Evolutionary conservation across 768 basidiomycete species (phyloP), one percentile per base, ranked within the genome.

Genomic region (Exidia glandulosa): DNA sequence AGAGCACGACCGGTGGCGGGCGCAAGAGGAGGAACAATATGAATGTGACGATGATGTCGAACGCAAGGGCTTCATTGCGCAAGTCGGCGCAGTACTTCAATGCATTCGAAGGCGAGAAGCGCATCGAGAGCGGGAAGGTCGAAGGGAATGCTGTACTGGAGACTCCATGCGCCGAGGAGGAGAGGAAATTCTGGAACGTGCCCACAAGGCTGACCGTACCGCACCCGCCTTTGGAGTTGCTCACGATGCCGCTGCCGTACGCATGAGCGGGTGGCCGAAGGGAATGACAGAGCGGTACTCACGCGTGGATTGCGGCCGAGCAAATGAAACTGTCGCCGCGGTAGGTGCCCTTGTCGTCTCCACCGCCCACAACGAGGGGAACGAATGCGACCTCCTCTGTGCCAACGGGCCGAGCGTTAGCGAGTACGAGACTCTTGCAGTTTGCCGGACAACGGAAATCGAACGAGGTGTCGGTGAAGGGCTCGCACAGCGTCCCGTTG

Each of bases 311-410:
- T 41, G 89, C 91, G 45, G 91, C 84, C 45, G 88, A 83, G 69
- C 92, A 94, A 36, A 93, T 81, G 69, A 93, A 94, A 59, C 79
- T 84, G 69, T 94, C 92, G 2, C 84, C 89, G 66, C 92, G 79
- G 66, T 93, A 94, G 3, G 90, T 92, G 16, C 62, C 62, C 54
- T 83, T 76, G 0, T 62, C 62, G 71, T 91, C 90, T 2, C 90
- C 89, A 19, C 92, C 92, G n/a, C 92, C 91, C 2, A 94, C 86
- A 54, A 94, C 77, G 27, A 93, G 75, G 6, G 90, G 89, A 25
- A 81, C 78, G 64, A 82, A 88, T 52, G 80, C 81, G 34, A 85
- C 76, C 62, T 85, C 76, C 59, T 81, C 71, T 56, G 81, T 70
- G 27, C 92, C 91, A 29, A 94, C 78, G 0, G 87, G 81, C 57